Percentiles rank a stretch among this genome's conserved stretches.
These are phyloP conservation scores for Trichoderma aggressivum DNA, from an alignment of 2,329 filamentous ascomycete genomes.

Conservation along the genomic window DNA sequence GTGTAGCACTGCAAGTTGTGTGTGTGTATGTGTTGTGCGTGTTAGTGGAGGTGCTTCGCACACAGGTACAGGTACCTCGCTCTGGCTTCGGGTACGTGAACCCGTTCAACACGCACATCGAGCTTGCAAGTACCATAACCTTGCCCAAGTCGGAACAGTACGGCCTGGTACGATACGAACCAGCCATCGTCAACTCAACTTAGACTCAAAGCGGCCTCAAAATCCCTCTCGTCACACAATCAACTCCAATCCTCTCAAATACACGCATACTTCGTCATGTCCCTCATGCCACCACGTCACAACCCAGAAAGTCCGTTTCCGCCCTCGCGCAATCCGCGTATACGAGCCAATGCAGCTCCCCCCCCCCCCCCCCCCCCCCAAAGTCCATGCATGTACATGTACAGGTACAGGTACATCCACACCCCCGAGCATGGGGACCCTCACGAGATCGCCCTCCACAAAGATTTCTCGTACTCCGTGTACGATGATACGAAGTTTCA, in stretches of 20 bases:
- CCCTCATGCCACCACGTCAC: background rate
- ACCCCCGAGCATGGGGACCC: background rate
- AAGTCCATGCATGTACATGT: too few relatives aligned
- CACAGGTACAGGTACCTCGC: background rate
- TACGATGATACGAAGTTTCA: conserved; percentile 1
- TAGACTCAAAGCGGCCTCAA: background rate
- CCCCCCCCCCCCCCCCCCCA: background rate
- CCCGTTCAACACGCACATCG: background rate
- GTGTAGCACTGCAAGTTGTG: background rate
- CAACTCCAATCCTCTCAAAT: background rate
- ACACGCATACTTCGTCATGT: background rate
- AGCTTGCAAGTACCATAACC: background rate
- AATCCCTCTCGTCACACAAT: background rate
- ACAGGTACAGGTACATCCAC: background rate
- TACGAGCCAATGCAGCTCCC: background rate
- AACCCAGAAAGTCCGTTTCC: background rate
- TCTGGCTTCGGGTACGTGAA: background rate
- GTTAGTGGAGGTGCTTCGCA: background rate
- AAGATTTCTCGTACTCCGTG: background rate
- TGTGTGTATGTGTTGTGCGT: background rate
- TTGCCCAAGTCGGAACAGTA: background rate
- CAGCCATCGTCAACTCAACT: background rate
- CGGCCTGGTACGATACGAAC: background rate
- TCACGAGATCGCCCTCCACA: background rate
- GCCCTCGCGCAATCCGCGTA: background rate